These are phyloP conservation scores for Aureobasidium sp. DNA, from an alignment of 2,329 filamentous ascomycete species.

Conservation along the genomic window DNA sequence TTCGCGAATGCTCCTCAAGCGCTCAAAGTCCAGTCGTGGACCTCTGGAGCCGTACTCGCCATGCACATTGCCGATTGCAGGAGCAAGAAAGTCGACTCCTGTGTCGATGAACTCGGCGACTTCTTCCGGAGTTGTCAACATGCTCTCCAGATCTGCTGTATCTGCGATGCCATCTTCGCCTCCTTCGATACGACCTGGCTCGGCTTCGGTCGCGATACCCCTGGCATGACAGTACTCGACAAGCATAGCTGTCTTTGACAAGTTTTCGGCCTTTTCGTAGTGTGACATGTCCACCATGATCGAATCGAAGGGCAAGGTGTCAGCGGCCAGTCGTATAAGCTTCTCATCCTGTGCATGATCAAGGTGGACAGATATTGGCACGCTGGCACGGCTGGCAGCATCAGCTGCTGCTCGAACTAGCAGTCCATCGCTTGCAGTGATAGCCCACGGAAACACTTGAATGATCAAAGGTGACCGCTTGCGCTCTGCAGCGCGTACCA, in stretches of 20 bases:
- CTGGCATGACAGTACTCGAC: conserved; percentile 55
- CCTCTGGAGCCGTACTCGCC: conserved; percentile 60
- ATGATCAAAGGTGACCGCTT: conserved; percentile 23
- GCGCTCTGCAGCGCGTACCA: conserved; percentile 24
- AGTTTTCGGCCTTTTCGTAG: conserved; percentile 62
- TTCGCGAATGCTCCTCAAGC: conserved; percentile 33
- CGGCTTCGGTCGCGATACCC: conserved; percentile 62
- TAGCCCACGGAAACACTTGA: conserved; percentile 26
- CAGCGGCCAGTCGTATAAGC: conserved; percentile 21
- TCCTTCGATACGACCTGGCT: conserved; percentile 63
- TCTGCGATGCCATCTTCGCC: conserved; percentile 69
- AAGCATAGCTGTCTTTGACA: conserved; percentile 55
- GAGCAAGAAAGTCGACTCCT: conserved; percentile 66
- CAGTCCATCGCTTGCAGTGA: conserved; percentile 21
- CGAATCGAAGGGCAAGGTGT: conserved; percentile 47
- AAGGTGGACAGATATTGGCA: conserved; percentile 25
- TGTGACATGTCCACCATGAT: conserved; percentile 76
- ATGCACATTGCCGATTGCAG: conserved; percentile 69
- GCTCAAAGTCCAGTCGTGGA: conserved; percentile 55
- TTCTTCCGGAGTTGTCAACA: conserved; percentile 61
- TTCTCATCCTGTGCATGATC: conserved; percentile 24
- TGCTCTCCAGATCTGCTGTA: conserved; percentile 52
- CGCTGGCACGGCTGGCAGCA: conserved; percentile 19
- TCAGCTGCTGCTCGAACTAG: conserved; percentile 22
- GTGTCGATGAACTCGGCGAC: conserved; percentile 62